Base-by-base conservation (phyloP, 306 rosid genomes). In the Vigna hirtella region DNA sequence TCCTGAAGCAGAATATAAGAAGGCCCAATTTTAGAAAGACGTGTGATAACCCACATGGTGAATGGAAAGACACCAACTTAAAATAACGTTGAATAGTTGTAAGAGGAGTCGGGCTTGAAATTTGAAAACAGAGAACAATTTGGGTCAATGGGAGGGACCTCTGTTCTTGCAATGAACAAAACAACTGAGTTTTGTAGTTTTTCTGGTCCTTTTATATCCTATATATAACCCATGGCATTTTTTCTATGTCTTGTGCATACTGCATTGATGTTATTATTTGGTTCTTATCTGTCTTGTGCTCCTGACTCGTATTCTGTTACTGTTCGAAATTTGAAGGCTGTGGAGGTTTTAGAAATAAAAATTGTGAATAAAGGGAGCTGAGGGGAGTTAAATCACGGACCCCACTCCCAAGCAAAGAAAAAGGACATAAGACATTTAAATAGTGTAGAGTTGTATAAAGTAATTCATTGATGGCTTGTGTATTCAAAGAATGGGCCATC, bases 401-500 rank as follows among this genome's bases (percentile, higher is more conserved):
- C 78, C 68, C 53, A 40, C 40, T 55, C 75, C 20, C 16, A 18
- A 14, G 52, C 28, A 64, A 73, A 28, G 64, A 17, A 80, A 59
- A 64, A 13, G 62, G 43, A 81, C 70, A 81, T 16, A 66, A 30
- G 36, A 9, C 74, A 43, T 64, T 42, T 28, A 22, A 55, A 56
- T 65, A 16, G 45, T 64, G 20, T 43, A 66, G 36, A 66, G 45
- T 42, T 80, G 50, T 11, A 47, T 22, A 20, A 81, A 66, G 84
- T 66, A 55, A 56, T 58, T 22, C 57, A 68, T 43, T 20, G 58
- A 74, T 58, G 66, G 70, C 70, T 81, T 67, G 58, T 45, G 64
- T 36, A 58, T 67, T 81, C 85, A 80, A 72, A 45, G 70, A 73
- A 80, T 80, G 75, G 77, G 78, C 78, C 83, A 72, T 26, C 51